Evolutionary conservation across 2,329 filamentous ascomycete species (phyloP).

Genomic region (Ascochyta fabae): DNA sequence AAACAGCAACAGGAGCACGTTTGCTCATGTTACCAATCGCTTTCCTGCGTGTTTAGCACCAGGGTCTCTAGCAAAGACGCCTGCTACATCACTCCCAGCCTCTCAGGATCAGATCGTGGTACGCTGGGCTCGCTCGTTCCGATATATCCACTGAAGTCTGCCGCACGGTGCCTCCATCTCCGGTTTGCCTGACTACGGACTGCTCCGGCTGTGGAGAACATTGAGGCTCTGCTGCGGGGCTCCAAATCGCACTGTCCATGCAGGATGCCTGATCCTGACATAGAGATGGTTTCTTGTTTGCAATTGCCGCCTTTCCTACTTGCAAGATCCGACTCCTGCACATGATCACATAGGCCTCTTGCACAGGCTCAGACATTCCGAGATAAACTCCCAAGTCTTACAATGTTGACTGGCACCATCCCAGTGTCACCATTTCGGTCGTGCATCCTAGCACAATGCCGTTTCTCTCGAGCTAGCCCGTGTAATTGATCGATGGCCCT

Average conservation of each 20-base stretch:
- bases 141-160: conserved; percentile 7
- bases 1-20: conserved; percentile 9
- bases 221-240: conserved; percentile 19
- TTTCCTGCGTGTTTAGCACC: neutral
- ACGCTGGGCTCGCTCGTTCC: conserved; percentile 1
- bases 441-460: too few relatives aligned
- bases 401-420: too few relatives aligned
- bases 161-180: neutral
- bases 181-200: neutral
- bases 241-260: conserved; percentile 4
- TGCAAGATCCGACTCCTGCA: neutral
- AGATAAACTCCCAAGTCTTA: too few relatives aligned
- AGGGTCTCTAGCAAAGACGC: neutral
- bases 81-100: conserved; percentile 3
- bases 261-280: neutral
- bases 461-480: too few relatives aligned
- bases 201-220: conserved; percentile 8
- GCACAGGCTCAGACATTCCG: too few relatives aligned
- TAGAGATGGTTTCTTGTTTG: neutral
- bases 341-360: neutral
- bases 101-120: neutral
- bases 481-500: too few relatives aligned
- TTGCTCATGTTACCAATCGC: conserved; percentile 2
- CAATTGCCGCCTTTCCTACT: neutral
- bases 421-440: too few relatives aligned